Conservation (phyloP, 163 green algal species). For the Chloroidium sp. region DNA sequence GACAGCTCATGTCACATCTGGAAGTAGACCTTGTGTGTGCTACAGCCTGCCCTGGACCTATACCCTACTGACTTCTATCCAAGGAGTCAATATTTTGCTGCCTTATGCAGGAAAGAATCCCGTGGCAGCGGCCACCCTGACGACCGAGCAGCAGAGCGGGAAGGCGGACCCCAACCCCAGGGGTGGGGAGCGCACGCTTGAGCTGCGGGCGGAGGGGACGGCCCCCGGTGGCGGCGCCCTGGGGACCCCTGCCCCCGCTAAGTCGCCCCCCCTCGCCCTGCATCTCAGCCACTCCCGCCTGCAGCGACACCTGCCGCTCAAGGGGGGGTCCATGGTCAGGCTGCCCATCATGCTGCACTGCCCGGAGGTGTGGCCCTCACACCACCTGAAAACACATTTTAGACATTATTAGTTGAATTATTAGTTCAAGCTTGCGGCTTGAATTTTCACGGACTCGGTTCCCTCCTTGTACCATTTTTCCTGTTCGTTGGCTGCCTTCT, state of each 20-base stretch:
- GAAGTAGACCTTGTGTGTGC: too few species aligned
- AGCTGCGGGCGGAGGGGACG: too few species aligned
- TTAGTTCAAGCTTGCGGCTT: background rate
- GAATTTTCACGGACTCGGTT: too few species aligned
- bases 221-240: too few species aligned
- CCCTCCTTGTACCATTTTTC: too few species aligned
- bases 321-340: slow-evolving; percentile 5
- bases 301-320: slow-evolving; percentile 20
- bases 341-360: slow-evolving; percentile 20
- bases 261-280: background rate
- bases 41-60: too few species aligned
- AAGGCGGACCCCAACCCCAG: background rate
- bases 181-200: too few species aligned
- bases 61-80: too few species aligned
- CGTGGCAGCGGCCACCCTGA: background rate
- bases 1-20: too few species aligned
- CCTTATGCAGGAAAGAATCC: background rate
- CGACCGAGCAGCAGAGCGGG: background rate
- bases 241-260: background rate
- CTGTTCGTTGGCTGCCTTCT: too few species aligned
- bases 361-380: slow-evolving; percentile 1
- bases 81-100: too few species aligned
- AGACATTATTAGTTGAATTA: background rate
- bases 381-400: background rate
- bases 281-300: slow-evolving; percentile 10